These are phyloP conservation scores for Hypomontagnella submonticulosa DNA, from an alignment of 495 filamentous ascomycete species.

Conservation along the genomic window DNA sequence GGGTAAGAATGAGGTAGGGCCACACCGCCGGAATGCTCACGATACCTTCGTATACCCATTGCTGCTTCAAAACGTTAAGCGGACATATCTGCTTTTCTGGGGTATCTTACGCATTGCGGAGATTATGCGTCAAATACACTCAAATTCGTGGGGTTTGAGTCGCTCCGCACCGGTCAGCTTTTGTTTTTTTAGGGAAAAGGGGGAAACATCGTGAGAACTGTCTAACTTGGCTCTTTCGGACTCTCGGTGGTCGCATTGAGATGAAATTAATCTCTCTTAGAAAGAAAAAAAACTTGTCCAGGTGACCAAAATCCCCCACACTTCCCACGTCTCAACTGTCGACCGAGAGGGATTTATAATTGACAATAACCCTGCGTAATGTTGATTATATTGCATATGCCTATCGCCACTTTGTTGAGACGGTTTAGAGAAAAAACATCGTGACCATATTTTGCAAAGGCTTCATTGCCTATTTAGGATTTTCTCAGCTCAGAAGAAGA, in stretches of 20 bases:
- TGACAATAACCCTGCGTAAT: slow-evolving; percentile 25
- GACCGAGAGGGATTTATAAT: slow-evolving; percentile 21
- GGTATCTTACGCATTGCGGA: slow-evolving; percentile 28
- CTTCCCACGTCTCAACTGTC: slow-evolving; percentile 30
- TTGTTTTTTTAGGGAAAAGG: slow-evolving; percentile 3
- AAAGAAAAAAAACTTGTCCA: slow-evolving; percentile 22
- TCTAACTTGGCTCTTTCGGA: slow-evolving; percentile 22
- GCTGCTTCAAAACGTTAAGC: not conserved
- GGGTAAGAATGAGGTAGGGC: slow-evolving; percentile 12
- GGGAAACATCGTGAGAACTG: slow-evolving; percentile 29
- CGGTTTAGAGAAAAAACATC: not conserved
- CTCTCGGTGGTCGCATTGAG: slow-evolving; percentile 38
- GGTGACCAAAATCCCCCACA: slow-evolving; percentile 44
- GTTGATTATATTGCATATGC: slow-evolving; percentile 7
- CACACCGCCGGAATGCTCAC: slow-evolving; percentile 37
- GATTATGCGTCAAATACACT: slow-evolving; percentile 44
- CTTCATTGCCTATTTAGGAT: too few relatives aligned
- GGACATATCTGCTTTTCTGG: slow-evolving; percentile 20
- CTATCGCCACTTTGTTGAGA: slow-evolving; percentile 16
- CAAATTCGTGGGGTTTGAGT: slow-evolving; percentile 34
- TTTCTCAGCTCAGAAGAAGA: too few relatives aligned
- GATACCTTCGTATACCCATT: not conserved
- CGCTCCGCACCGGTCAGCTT: slow-evolving; percentile 33
- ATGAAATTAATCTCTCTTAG: slow-evolving; percentile 36
- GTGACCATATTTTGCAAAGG: not conserved